Conservation (phyloP, 2,329 filamentous ascomycete species). For the Nemania sp. region DNA sequence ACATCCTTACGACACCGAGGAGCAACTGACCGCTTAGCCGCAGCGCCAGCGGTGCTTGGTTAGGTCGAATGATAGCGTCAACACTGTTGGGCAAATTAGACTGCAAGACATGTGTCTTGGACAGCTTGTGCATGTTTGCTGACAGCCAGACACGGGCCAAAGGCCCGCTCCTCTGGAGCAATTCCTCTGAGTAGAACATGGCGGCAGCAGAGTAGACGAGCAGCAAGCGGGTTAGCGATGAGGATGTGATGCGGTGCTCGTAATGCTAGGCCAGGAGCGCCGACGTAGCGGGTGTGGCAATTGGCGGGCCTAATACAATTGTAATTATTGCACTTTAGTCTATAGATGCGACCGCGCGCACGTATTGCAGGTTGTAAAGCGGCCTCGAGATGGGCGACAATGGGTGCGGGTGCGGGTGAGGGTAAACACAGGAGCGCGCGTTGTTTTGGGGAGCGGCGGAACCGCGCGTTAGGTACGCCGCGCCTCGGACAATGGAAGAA, state of each 20-base stretch:
- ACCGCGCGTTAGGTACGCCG: slow-evolving; percentile 45
- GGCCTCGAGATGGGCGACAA: slow-evolving; percentile 27
- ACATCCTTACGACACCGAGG: slow-evolving; percentile 96
- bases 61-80: slow-evolving; percentile 91
- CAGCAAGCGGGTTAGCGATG: slow-evolving; percentile 36
- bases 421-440: slow-evolving; percentile 50
- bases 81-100: slow-evolving; percentile 96
- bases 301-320: slow-evolving; percentile 25
- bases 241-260: slow-evolving; percentile 36
- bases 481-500: slow-evolving; percentile 35
- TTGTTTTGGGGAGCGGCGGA: slow-evolving; percentile 45
- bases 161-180: slow-evolving; percentile 96
- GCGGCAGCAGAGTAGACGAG: not conserved
- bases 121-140: slow-evolving; percentile 97
- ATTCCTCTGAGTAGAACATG: slow-evolving; percentile 98
- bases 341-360: slow-evolving; percentile 43
- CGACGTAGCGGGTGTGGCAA: slow-evolving; percentile 30
- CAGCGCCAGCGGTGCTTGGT: slow-evolving; percentile 93
- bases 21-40: slow-evolving; percentile 93
- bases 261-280: not conserved
- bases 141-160: slow-evolving; percentile 98
- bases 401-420: too few species aligned
- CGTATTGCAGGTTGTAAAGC: slow-evolving; percentile 17
- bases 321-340: slow-evolving; percentile 30
- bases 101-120: slow-evolving; percentile 94